Evolutionary conservation across 1,284 basidiomycete genomes (phyloP).

Genomic region (Porodaedalea pini): DNA sequence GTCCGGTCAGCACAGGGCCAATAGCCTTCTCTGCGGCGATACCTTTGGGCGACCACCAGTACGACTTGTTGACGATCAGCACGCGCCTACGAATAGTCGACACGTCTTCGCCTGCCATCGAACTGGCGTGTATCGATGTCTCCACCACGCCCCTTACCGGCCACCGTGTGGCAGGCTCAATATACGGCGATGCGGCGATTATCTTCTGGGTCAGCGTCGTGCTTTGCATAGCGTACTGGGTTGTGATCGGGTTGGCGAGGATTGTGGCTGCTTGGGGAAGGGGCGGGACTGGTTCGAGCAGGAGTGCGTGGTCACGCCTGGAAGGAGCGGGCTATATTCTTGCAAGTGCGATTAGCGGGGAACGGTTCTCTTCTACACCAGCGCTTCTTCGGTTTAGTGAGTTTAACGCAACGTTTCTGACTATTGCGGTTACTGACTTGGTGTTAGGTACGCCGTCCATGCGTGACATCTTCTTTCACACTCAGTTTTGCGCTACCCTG

Average conservation of each 20-base stretch:
- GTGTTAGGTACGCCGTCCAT: constrained; percentile 82
- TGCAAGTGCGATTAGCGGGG: constrained; percentile 90
- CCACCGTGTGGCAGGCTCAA: constrained; percentile 39
- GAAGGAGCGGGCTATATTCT: constrained; percentile 83
- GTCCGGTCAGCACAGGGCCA: constrained; percentile 69
- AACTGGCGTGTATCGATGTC: constrained; percentile 82
- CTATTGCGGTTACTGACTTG: constrained; percentile 21
- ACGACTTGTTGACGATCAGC: constrained; percentile 78
- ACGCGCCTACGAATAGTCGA: constrained; percentile 88
- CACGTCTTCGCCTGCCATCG: constrained; percentile 58
- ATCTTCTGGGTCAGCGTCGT: constrained; percentile 83
- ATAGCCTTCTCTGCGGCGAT: constrained; percentile 81
- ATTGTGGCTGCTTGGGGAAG: constrained; percentile 80
- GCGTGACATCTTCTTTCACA: constrained; percentile 89
- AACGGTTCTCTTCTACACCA: constrained; percentile 79
- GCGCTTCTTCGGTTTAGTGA: constrained; percentile 86
- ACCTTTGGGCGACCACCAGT: constrained; percentile 58
- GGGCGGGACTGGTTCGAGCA: constrained; percentile 55
- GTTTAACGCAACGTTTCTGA: constrained; percentile 31
- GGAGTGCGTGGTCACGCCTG: constrained; percentile 62
- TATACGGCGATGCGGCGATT: constrained; percentile 72
- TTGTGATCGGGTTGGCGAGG: constrained; percentile 75
- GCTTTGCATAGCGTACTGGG: constrained; percentile 78
- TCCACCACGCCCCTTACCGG: constrained; percentile 69
- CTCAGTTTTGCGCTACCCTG: constrained; percentile 85